Percentiles rank a stretch among this genome's conserved stretches.
These are phyloP conservation scores for Pichia ethanolica DNA, from an alignment of 805 yeast genomes.

Conservation along the genomic window DNA sequence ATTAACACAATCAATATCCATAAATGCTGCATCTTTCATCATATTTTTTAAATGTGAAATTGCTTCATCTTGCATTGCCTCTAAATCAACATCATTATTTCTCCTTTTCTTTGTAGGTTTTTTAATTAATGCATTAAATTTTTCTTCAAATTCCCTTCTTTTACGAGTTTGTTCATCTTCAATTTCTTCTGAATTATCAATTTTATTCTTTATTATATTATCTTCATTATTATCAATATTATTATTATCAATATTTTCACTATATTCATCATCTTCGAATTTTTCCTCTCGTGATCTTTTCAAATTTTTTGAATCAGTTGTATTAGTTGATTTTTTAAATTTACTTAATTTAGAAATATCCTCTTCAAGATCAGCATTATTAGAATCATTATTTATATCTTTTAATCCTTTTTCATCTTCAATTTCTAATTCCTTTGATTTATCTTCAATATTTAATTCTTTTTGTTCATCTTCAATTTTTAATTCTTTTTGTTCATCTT, in stretches of 20 bases:
- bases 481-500: neutral
- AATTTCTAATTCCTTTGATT: neutral
- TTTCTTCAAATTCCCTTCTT: slow-evolving; percentile 74
- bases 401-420: neutral
- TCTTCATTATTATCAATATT: slow-evolving; percentile 1
- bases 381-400: neutral
- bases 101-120: slow-evolving; percentile 51
- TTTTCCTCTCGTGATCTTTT: neutral
- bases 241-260: slow-evolving; percentile 1
- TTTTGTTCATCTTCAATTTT: neutral
- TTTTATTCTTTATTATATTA: slow-evolving; percentile 2
- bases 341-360: no score
- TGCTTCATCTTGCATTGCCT: slow-evolving; percentile 88
- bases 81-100: slow-evolving; percentile 88
- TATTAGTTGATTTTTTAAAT: no score
- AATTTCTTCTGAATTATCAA: slow-evolving; percentile 12
- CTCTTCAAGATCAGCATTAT: no score
- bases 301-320: no score
- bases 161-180: slow-evolving; percentile 35
- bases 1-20: slow-evolving; percentile 52
- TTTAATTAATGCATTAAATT: slow-evolving; percentile 70
- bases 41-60: slow-evolving; percentile 74
- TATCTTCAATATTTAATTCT: slow-evolving; percentile 4
- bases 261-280: neutral
- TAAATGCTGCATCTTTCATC: slow-evolving; percentile 83